Evolutionary conservation across 768 basidiomycete genomes (phyloP).

Genomic region (Kwoniella mangroviensis): DNA sequence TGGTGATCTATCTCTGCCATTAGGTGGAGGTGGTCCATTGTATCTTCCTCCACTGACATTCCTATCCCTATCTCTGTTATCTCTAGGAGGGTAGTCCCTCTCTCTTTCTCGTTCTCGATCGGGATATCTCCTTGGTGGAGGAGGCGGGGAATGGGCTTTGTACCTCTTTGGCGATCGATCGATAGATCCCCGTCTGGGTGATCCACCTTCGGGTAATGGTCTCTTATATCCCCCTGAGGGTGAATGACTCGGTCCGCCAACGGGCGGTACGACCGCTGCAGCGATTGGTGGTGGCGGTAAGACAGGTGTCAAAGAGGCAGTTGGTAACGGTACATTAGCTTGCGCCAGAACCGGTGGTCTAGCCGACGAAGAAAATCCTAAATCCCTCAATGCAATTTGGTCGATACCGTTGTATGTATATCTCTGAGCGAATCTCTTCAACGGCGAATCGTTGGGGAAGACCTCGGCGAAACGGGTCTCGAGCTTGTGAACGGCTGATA

Average conservation of each 20-base stretch:
- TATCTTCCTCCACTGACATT: not conserved
- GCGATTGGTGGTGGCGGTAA: constrained; percentile 2
- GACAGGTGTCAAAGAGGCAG: constrained; percentile 4
- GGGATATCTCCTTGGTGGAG: constrained; percentile 31
- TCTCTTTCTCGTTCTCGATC: constrained; percentile 16
- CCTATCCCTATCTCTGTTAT: not conserved
- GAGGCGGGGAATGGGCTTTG: constrained; percentile 33
- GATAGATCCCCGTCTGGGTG: constrained; percentile 17
- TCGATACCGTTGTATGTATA: constrained; percentile 82
- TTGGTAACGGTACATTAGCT: constrained; percentile 16
- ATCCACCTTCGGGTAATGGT: constrained; percentile 15
- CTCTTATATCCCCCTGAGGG: constrained; percentile 18
- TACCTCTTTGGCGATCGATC: constrained; percentile 41
- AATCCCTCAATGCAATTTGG: constrained; percentile 83
- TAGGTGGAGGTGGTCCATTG: not conserved
- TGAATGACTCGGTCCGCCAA: constrained; percentile 14
- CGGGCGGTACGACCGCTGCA: constrained; percentile 24
- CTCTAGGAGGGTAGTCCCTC: constrained; percentile 19
- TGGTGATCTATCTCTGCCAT: constrained; percentile 18
- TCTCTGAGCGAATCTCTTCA: constrained; percentile 82
- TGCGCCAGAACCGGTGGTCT: constrained; percentile 19
- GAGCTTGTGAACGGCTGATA: constrained; percentile 82
- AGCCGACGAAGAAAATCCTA: constrained; percentile 70
- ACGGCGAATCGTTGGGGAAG: constrained; percentile 82
- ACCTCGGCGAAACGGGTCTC: constrained; percentile 86